phyloP scores from a whole-genome alignment of 176 grass and related monocot species.

The Cocos nucifera region DNA sequence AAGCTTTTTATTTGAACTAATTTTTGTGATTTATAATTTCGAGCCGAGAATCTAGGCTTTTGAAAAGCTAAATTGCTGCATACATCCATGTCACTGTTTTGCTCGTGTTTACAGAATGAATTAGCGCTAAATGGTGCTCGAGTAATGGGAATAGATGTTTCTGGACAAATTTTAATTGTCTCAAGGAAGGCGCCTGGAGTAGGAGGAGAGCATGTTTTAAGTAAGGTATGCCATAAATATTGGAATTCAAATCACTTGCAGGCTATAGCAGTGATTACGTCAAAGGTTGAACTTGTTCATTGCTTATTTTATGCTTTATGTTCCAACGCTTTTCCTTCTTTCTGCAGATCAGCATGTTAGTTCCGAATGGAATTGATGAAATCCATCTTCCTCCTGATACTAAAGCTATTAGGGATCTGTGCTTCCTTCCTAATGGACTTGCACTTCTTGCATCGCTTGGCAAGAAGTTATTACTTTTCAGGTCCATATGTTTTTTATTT shows the following conservation, averaged over 20 bases:
- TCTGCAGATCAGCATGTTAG: slow-evolving; percentile 66
- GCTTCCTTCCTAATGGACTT: slow-evolving; percentile 43
- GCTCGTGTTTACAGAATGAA: slow-evolving; percentile 45
- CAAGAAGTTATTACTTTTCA: slow-evolving; percentile 66
- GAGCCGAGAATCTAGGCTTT: too few relatives aligned
- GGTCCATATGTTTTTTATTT: slow-evolving; percentile 29
- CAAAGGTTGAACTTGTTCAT: neutral
- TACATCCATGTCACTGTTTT: too few relatives aligned
- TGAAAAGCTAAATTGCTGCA: too few relatives aligned
- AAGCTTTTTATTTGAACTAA: too few relatives aligned
- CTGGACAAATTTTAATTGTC: slow-evolving; percentile 48
- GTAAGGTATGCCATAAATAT: slow-evolving; percentile 48
- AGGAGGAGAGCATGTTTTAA: slow-evolving; percentile 67
- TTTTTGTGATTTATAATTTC: too few relatives aligned
- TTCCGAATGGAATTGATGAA: slow-evolving; percentile 33
- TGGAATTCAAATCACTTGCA: neutral
- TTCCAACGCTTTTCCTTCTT: slow-evolving; percentile 12
- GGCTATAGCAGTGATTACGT: too few relatives aligned
- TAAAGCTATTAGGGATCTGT: slow-evolving; percentile 74
- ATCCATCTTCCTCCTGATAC: slow-evolving; percentile 59
- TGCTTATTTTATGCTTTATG: slow-evolving; percentile 21
- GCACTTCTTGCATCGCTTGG: slow-evolving; percentile 73
- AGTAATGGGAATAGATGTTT: slow-evolving; percentile 78
- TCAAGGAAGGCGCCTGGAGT: slow-evolving; percentile 53
- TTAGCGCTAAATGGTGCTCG: slow-evolving; percentile 61